Evolutionary conservation across 2,329 filamentous ascomycete species (phyloP).

Genomic region (Xylaria sp.): DNA sequence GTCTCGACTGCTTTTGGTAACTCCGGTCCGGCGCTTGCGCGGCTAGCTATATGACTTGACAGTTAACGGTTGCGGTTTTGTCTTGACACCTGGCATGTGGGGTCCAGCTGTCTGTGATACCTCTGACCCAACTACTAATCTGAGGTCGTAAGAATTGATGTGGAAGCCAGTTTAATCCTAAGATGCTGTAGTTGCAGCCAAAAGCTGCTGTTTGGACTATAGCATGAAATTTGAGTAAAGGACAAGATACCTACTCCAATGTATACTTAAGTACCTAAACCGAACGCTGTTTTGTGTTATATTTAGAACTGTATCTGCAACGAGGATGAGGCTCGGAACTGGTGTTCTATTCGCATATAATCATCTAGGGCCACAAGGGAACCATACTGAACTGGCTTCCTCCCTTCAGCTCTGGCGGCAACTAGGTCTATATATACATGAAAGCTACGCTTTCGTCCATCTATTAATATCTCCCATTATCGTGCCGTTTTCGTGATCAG

Average conservation of each 20-base stretch:
- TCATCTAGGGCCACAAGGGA: too few relatives aligned
- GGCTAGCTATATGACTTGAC: background rate
- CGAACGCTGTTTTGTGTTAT: too few relatives aligned
- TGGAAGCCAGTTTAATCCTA: background rate
- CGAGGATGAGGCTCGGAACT: too few relatives aligned
- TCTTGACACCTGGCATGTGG: background rate
- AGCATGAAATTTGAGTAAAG: background rate
- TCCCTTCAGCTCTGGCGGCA: too few relatives aligned
- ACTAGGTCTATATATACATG: too few relatives aligned
- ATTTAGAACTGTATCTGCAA: too few relatives aligned
- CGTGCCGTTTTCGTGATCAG: background rate
- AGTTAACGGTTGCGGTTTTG: background rate
- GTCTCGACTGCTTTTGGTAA: background rate
- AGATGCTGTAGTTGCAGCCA: background rate
- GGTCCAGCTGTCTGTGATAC: background rate
- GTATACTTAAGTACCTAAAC: background rate
- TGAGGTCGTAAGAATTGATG: background rate
- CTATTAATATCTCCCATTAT: too few relatives aligned
- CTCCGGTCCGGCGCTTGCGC: background rate
- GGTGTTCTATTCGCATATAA: too few relatives aligned
- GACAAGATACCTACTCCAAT: too few relatives aligned
- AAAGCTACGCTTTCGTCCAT: too few relatives aligned
- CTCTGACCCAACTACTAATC: background rate
- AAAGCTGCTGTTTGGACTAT: constrained; percentile 1
- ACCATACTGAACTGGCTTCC: too few relatives aligned